Conservation (phyloP, 768 basidiomycete genomes). For the Cystofilobasidium macerans region DNA sequence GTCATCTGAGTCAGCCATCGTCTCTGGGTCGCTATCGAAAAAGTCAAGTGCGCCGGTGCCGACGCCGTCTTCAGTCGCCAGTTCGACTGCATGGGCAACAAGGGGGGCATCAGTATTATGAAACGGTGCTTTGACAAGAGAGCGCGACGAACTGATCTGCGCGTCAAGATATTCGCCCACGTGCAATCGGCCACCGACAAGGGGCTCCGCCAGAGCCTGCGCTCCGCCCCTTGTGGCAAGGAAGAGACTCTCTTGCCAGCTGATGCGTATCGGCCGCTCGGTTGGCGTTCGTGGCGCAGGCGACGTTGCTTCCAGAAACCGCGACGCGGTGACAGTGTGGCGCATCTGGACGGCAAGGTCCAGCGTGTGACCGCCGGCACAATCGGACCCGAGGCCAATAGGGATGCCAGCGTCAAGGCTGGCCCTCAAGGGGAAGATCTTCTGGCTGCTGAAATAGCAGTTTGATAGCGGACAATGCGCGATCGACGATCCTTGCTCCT, state of each 20-base stretch:
- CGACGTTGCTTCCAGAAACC: slow-evolving; percentile 53
- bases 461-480: slow-evolving; percentile 87
- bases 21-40: slow-evolving; percentile 42
- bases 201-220: slow-evolving; percentile 50
- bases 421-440: slow-evolving; percentile 32
- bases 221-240: slow-evolving; percentile 74
- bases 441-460: slow-evolving; percentile 63
- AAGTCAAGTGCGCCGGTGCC: slow-evolving; percentile 54
- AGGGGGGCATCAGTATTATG: neutral
- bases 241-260: slow-evolving; percentile 72
- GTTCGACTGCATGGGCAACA: slow-evolving; percentile 39
- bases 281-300: slow-evolving; percentile 30
- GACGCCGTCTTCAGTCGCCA: slow-evolving; percentile 43
- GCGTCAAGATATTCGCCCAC: slow-evolving; percentile 37
- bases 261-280: slow-evolving; percentile 44
- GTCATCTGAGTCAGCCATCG: neutral
- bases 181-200: slow-evolving; percentile 29
- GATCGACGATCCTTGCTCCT: slow-evolving; percentile 48
- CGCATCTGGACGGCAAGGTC: slow-evolving; percentile 74
- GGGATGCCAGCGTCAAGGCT: slow-evolving; percentile 53
- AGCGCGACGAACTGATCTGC: slow-evolving; percentile 32
- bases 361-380: slow-evolving; percentile 73
- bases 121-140: neutral
- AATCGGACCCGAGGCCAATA: slow-evolving; percentile 72
- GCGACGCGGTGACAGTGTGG: slow-evolving; percentile 58